phyloP scores from a whole-genome alignment of 2,329 filamentous ascomycete species.

The Chrysosporium queenslandicum region DNA sequence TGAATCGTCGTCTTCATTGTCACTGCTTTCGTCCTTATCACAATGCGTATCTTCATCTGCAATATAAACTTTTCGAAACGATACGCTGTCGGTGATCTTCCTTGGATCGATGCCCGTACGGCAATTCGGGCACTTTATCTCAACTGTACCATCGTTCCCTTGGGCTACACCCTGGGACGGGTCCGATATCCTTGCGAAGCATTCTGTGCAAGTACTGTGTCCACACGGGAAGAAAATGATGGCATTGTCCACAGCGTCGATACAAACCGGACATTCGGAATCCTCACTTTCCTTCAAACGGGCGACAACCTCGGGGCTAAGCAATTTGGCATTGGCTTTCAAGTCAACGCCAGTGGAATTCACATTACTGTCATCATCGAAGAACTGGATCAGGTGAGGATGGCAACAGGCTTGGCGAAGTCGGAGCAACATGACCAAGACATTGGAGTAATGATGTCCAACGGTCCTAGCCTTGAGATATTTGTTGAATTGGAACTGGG shows the following conservation, averaged over 20 bases:
- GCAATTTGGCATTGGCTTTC: slow-evolving; percentile 50
- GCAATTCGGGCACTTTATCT: slow-evolving; percentile 65
- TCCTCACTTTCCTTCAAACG: slow-evolving; percentile 52
- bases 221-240: slow-evolving; percentile 74
- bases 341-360: slow-evolving; percentile 47
- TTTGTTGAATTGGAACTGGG: slow-evolving; percentile 63
- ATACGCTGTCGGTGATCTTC: slow-evolving; percentile 61
- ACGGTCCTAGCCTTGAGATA: slow-evolving; percentile 61
- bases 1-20: slow-evolving; percentile 34
- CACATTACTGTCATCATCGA: slow-evolving; percentile 26
- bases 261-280: slow-evolving; percentile 75
- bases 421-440: slow-evolving; percentile 68
- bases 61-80: slow-evolving; percentile 65
- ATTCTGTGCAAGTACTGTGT: slow-evolving; percentile 68
- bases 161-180: slow-evolving; percentile 48
- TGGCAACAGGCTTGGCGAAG: slow-evolving; percentile 76
- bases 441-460: slow-evolving; percentile 63
- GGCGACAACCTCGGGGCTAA: slow-evolving; percentile 52
- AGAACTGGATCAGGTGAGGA: slow-evolving; percentile 56
- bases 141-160: slow-evolving; percentile 46
- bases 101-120: slow-evolving; percentile 55
- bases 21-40: slow-evolving; percentile 28
- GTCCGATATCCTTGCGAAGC: slow-evolving; percentile 60
- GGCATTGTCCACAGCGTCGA: slow-evolving; percentile 64
- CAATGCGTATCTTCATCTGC: slow-evolving; percentile 39